Evolutionary conservation across 208 protist genomes (phyloP).

Genomic region (Angomonas ambiguus): DNA sequence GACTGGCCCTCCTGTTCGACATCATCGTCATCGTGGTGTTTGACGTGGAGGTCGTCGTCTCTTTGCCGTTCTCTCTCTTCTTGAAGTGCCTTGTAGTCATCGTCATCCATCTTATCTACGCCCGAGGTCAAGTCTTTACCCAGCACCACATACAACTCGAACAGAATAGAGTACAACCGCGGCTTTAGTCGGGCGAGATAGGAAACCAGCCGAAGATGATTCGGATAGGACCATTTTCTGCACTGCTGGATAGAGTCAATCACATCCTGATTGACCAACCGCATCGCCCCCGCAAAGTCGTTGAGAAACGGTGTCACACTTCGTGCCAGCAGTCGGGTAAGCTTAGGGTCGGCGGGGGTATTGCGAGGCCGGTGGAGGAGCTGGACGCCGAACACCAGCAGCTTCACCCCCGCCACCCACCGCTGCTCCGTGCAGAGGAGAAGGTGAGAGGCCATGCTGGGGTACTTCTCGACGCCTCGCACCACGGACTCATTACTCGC

Average conservation of each 20-base stretch:
- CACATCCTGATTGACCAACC: conserved; percentile 27
- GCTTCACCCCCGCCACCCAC: conserved; percentile 17
- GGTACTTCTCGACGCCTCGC: conserved; percentile 21
- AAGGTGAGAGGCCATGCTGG: conserved; percentile 7
- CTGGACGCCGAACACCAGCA: conserved; percentile 33
- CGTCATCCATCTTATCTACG: conserved; percentile 13
- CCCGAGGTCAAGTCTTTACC: conserved; percentile 13
- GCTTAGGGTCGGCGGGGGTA: background rate
- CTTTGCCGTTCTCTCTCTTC: background rate
- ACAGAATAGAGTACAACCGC: conserved; percentile 21
- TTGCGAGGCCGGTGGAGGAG: conserved; percentile 27
- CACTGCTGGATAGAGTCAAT: conserved; percentile 31
- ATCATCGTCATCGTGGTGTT: background rate
- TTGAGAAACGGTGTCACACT: conserved; percentile 23
- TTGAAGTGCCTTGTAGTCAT: conserved; percentile 23
- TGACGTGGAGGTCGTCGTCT: background rate
- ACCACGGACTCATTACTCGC: conserved; percentile 18
- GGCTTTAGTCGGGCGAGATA: conserved; percentile 25
- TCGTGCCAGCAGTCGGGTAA: conserved; percentile 14
- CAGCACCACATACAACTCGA: conserved; percentile 24
- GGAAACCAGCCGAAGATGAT: conserved; percentile 20
- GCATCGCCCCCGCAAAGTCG: conserved; percentile 20
- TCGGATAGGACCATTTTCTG: conserved; percentile 27
- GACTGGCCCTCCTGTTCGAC: background rate
- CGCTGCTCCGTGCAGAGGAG: conserved; percentile 21